Percentiles rank a stretch among this genome's conserved stretches.
Conservation (phyloP, 73 alveolate species). For the Durusdinium trenchii region DNA sequence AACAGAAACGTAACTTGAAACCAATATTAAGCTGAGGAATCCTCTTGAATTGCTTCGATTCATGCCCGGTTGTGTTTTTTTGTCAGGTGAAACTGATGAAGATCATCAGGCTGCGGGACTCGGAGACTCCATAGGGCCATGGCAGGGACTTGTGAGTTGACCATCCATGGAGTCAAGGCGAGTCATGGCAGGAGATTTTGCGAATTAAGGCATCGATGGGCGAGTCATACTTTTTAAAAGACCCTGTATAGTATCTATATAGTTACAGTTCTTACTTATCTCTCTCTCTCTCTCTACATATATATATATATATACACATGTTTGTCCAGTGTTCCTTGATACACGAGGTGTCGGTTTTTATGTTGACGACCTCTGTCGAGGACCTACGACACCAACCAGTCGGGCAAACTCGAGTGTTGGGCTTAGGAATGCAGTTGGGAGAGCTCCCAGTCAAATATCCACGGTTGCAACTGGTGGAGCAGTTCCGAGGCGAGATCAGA, state of each 20-base stretch:
- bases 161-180: not conserved
- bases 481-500: conserved; percentile 29
- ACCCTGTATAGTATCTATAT: not conserved
- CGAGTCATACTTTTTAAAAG: not conserved
- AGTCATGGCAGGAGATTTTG: not conserved
- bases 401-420: conserved; percentile 49
- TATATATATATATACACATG: not conserved
- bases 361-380: no score
- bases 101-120: conserved; percentile 55
- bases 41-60: no score
- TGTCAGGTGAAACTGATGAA: conserved; percentile 54
- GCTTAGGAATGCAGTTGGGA: not conserved
- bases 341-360: no score
- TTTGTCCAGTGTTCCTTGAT: not conserved
- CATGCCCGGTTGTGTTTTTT: no score
- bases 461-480: not conserved
- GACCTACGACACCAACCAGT: conserved; percentile 62
- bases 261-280: not conserved
- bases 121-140: not conserved
- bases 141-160: not conserved
- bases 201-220: not conserved
- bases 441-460: not conserved
- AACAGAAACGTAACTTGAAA: no score
- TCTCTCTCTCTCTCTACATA: no score
- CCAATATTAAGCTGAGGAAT: no score